Evolutionary conservation across 371 early-diverging fungal species (phyloP), one percentile per base, ranked within the genome.

Genomic region (Dichotomocladium elegans): DNA sequence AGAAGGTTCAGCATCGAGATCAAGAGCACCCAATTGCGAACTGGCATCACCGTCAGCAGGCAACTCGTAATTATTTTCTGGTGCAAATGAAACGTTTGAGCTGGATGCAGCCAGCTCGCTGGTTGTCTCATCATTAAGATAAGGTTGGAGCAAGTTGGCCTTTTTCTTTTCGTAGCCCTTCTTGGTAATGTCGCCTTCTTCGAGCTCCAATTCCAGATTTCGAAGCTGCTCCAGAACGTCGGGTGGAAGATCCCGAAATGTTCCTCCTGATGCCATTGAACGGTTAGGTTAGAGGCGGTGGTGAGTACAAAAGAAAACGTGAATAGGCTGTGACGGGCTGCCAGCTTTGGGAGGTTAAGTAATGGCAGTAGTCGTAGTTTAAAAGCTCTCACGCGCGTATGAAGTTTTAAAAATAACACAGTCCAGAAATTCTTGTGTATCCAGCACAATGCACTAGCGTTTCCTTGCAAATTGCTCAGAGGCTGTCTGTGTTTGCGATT

Each of bases 121-220:
- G 26, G 28, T 41, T 25, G n/a, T 35, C 37, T 40, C 58, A 28
- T 41, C n/a, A 30, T 41, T 4, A 31, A 35, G 19, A 26, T 52
- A 52, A 14, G 45, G 51, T 28, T 63, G 53, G 19, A 82, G 49
- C 25, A 82, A 29, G 24, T 56, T 47, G 19, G 60, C 54, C 28
- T 72, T 66, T 52, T 79, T 79, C 61, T 84, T 84, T 47, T 83
- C 82, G 47, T 72, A 87, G 19, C 87, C 87, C 58, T 87, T 85
- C 54, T 81, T 70, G 15, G 87, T 87, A 41, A 87, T 80, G 56
- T 85, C 85, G 35, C 85, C 85, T 29, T 87, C 86, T 47, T 70
- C 70, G 25, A 76, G 71, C 64, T 85, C 87, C 41, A 74, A 61
- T 50, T 83, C 64, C 14, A 85, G 64, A 47, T 61, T 67, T 47